Base-by-base conservation (phyloP, 192 early-diverging fungal genomes). In the Entomortierella parvispora region DNA sequence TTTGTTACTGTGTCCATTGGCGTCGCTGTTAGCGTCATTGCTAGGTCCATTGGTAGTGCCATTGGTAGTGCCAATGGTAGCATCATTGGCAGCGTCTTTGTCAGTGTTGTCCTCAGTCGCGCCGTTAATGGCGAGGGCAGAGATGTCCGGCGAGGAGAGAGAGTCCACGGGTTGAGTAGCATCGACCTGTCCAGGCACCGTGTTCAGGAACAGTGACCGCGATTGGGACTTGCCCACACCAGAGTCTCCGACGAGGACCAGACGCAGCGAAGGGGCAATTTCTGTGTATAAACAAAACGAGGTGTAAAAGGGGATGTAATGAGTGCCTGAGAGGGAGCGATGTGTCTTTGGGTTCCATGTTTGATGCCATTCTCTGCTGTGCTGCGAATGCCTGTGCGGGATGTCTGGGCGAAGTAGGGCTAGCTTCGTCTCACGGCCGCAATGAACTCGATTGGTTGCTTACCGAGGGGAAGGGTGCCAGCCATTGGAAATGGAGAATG, bases 141-240 rank as follows among this genome's bases (percentile, higher is more conserved):
- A 22, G 26, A 77, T 44, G 17, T 68, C 74, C n/a, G 56, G 52
- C 25, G 29, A 34, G 12, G 49, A 44, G 31, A 25, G 64, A 45
- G 28, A 20, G 43, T 67, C 31, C n/a, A n/a, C n/a, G n/a, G n/a
- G n/a, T 2, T 43, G 31, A 22, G 47, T 3, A 3, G 62, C 15
- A 17, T 47, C n/a, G 22, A 68, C 55, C 49, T 77, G 74, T 44
- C 74, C 74, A 22, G 74, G 74, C 10, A 77, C 61, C 3, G 65
- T 33, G 43, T 31, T 58, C n/a, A 77, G 55, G 25, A 77, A 64
- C 60, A 77, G 40, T 0, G 59, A 31, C 18, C 65, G 53, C 37
- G 65, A 61, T 43, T 63, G 56, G 52, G 74, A 55, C 65, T 77
- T 77, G 65, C 74, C 74, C 4, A 77, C 55, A n/a, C 74, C 74